These are phyloP conservation scores for Mycena galopus DNA, from an alignment of 768 basidiomycete species.

Conservation along the genomic window DNA sequence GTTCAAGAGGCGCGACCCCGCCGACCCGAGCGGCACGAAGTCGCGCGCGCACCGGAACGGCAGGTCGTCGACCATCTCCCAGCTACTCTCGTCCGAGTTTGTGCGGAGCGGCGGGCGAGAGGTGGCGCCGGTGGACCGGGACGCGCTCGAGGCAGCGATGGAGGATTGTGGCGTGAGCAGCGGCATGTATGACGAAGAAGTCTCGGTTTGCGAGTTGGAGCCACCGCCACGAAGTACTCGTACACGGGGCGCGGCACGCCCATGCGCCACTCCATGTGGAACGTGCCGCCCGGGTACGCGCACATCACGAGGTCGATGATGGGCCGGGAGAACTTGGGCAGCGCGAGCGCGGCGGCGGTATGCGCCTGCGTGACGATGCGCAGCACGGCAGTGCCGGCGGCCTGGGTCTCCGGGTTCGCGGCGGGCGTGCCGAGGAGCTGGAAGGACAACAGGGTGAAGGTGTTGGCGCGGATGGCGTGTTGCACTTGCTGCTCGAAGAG, in stretches of 20 bases:
- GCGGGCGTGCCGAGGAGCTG: constrained; percentile 32
- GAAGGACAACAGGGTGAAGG: constrained; percentile 29
- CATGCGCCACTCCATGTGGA: constrained; percentile 27
- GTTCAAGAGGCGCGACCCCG: constrained; percentile 73
- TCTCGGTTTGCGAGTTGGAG: not conserved
- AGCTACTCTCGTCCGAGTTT: constrained; percentile 62
- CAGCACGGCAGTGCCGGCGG: constrained; percentile 21
- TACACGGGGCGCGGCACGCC: constrained; percentile 28
- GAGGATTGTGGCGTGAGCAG: constrained; percentile 47
- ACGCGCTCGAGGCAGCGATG: not conserved
- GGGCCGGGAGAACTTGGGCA: constrained; percentile 22
- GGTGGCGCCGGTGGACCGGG: not conserved
- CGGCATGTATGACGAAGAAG: constrained; percentile 48
- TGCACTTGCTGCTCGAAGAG: constrained; percentile 36
- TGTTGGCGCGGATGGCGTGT: constrained; percentile 5
- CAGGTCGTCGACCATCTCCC: constrained; percentile 83
- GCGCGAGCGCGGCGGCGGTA: constrained; percentile 15
- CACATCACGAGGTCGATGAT: constrained; percentile 34
- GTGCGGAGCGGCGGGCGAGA: constrained; percentile 25
- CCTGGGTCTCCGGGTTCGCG: constrained; percentile 18
- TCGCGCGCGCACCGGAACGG: constrained; percentile 91
- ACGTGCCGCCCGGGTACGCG: constrained; percentile 35
- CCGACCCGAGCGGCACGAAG: constrained; percentile 80
- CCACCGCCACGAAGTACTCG: constrained; percentile 33
- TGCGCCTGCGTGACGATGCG: constrained; percentile 34